Conservation (phyloP, 2,329 filamentous ascomycete genomes). For the Acarospora socialis region DNA sequence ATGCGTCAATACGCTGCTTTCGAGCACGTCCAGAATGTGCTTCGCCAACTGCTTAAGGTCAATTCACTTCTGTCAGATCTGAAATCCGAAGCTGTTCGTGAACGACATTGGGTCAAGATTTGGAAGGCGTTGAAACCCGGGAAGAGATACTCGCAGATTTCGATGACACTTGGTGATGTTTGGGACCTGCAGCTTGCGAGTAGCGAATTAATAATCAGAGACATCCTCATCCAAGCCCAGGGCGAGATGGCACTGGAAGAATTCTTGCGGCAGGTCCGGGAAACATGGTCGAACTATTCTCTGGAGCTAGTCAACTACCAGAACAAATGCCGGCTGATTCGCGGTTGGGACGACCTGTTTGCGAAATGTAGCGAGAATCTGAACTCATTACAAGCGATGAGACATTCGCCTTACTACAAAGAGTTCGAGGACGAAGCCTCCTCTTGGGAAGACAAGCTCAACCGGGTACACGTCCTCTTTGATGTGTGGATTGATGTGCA, state of each 20-base stretch:
- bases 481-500: conserved; percentile 99
- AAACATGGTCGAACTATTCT: conserved; percentile 91
- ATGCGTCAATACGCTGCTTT: conserved; percentile 99
- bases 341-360: conserved; percentile 95
- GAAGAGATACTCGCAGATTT: conserved; percentile 84
- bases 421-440: conserved; percentile 97
- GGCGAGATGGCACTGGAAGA: conserved; percentile 98
- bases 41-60: conserved; percentile 79
- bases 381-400: conserved; percentile 96
- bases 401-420: conserved; percentile 97
- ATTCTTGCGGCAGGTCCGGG: conserved; percentile 89
- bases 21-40: conserved; percentile 86
- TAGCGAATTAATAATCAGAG: conserved; percentile 74
- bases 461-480: conserved; percentile 91
- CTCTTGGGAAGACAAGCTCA: conserved; percentile 95
- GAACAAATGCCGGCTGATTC: conserved; percentile 93
- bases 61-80: conserved; percentile 78
- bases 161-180: conserved; percentile 93
- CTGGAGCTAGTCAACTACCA: conserved; percentile 94
- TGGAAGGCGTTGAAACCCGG: conserved; percentile 90
- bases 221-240: conserved; percentile 89
- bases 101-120: conserved; percentile 94
- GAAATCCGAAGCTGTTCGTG: conserved; percentile 90
- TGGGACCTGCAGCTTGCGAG: conserved; percentile 91
- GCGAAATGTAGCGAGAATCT: conserved; percentile 97